Base-by-base conservation (phyloP, 768 basidiomycete species). In the Pisolithus orientalis region DNA sequence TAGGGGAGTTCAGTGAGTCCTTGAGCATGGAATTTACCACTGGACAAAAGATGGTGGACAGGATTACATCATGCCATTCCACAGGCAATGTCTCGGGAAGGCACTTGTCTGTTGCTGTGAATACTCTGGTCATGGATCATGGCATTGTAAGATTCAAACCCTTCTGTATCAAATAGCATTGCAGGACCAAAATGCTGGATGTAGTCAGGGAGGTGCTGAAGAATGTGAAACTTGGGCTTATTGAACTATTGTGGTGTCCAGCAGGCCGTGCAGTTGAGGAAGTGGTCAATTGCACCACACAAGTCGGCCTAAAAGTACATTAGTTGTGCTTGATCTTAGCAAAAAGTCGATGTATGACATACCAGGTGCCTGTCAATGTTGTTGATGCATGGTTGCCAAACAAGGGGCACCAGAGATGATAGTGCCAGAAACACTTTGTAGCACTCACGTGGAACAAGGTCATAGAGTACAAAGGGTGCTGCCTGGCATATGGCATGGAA, bases 161-260 rank as follows among this genome's bases (percentile, higher is more conserved):
- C 53, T 47, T 78, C 74, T 0, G 71, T 77, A 0, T 74, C 70
- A 65, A 75, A 76, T 0, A 73, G 59, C 10, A 74, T 72, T 0
- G 73, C 72, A 24, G 72, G 75, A 0, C 73, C 75, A 63, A 32
- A 32, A 32, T 4, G 32, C 13, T 11, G 32, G 39, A 77, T 70
- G 50, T 76, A 69, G 0, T 54, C 49, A 0, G 65, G 62, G 0
- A 77, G 55, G 53, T 77, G 75, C 1, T 69, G 32, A 5, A 76
- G 39, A 31, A 75, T 60, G 44, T 77, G 75, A 53, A 76, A 74
- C 51, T 76, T 77, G 1, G 72, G 67, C 53, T 77, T 76, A 50
- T 72, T 72, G 56, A 75, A 73, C 70, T 67, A 75, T 10, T 40
- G 58, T 24, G 51, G 52, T 6, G 62, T 67, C 63, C 63, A 66